phyloP scores from a whole-genome alignment of 1,139 yeast genomes.

The Suhomyces atakaporum region DNA sequence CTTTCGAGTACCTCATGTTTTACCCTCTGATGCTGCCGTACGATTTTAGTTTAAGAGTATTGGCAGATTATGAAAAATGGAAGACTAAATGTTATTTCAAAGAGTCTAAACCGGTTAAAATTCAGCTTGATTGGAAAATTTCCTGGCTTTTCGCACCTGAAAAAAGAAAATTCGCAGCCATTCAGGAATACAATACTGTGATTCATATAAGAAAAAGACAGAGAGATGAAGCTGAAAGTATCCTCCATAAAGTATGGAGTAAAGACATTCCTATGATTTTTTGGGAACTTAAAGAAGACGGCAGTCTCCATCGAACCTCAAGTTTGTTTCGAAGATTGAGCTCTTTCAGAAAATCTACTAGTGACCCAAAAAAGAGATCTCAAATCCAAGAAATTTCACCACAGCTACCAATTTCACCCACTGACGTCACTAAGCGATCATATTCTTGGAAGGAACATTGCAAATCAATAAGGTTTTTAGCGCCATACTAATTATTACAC shows the following conservation, averaged over 20 bases:
- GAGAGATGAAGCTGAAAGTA: neutral
- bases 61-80: slow-evolving; percentile 4
- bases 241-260: slow-evolving; percentile 1
- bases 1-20: slow-evolving; percentile 10
- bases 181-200: neutral
- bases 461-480: too few relatives aligned
- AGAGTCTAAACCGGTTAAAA: slow-evolving; percentile 10
- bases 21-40: slow-evolving; percentile 21
- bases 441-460: too few relatives aligned
- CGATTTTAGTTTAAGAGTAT: slow-evolving; percentile 15
- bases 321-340: neutral
- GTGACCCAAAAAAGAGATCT: too few relatives aligned
- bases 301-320: neutral
- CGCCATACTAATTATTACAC: too few relatives aligned
- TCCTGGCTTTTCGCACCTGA: neutral
- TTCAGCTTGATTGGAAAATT: slow-evolving; percentile 14
- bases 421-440: too few relatives aligned
- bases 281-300: neutral
- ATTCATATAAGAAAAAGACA: neutral
- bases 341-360: too few relatives aligned
- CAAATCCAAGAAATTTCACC: too few relatives aligned
- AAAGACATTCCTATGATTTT: neutral
- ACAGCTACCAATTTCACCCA: too few relatives aligned
- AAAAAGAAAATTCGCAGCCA: slow-evolving; percentile 5
- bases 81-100: slow-evolving; percentile 21